Evolutionary conservation across 164 flowering plant species (phyloP), one percentile per base, ranked within the genome.

Genomic region (Taxillus chinensis): DNA sequence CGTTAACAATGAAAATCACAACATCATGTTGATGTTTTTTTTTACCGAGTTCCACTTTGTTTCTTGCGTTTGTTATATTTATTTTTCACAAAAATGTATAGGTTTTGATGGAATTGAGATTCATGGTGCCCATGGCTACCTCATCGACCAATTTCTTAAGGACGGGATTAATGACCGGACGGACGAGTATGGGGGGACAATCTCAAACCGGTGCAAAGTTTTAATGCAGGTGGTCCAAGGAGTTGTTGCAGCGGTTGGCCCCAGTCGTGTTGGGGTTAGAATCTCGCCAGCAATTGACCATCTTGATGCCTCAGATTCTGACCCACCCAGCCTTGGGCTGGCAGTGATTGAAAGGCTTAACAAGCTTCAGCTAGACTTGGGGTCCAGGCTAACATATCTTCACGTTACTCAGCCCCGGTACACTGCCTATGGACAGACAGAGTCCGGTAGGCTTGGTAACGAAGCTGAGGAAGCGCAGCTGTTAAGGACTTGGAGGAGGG

Each of bases 31-130:
- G 27, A 27, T 27, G 27, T 27, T 27, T 27, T 27, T 27, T 27
- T 27, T 27, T 27, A 27, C 27, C 27, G 27, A 27, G 27, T 27
- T 27, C 27, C 27, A 27, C 27, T 27, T 27, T 0, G 27, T 27
- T 27, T 27, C 27, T 27, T 27, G 27, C 27, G 27, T 27, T 27
- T 27, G 27, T 27, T 27, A 27, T 27, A 2, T 27, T 27, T 27
- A 48, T 48, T 55, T 3, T 3, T 55, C 38, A 17, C 16, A 38
- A 8, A 17, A 39, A 27, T 42, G 41, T 63, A 42, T 74, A 79
- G 90, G 90, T 41, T 86, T 86, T 59, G 88, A 83, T 66, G 88
- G 90, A 7, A 59, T 83, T 61, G 86, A 85, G 72, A 80, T 85
- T 61, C 87, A 85, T 49, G 84, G 76, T 3, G 90, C 83, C 1